Base-by-base conservation (phyloP, 495 filamentous ascomycete genomes). In the Rusavskia elegans region DNA sequence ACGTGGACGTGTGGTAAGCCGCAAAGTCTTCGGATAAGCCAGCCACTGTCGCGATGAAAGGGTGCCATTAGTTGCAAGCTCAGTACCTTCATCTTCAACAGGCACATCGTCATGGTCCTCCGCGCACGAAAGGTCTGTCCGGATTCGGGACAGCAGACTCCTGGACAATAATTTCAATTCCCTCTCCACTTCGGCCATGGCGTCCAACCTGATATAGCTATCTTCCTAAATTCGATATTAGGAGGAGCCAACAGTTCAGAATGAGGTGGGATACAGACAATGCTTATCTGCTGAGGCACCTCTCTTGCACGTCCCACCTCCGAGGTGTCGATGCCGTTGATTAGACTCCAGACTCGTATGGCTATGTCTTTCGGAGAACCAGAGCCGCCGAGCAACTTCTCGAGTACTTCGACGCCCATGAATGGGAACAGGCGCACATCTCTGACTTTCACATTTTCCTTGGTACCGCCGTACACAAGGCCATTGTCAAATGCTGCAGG, bases 261-360 rank as follows among this genome's bases (percentile, higher is more conserved):
- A 13, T 6, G 13, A 20, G 3, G 8, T 45, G 8, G n/a, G 37
- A 3, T 39, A 54, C 57, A 44, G 23, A 59, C 57, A 54, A 97
- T 93, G 64, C 85, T 89, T 63, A 97, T 95, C 63, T 95, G 89
- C 13, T 79, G 80, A 0, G 90, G 90, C 14, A 94, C 64, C 38
- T 78, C 79, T 57, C 79, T 76, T 2, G 81, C 84, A 55, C 80
- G 73, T 19, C 76, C 72, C 17, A 97, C 87, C 40, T 84, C 80
- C 8, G 75, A 69, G 51, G 68, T 65, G 52, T 76, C 74, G 48
- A 73, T 67, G 35, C 71, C 68, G 80, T 95, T 82, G 73, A 98
- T 74, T 75, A 96, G 70, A 69, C 79, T 59, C 78, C 92, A 77
- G 71, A 94, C 68, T 54, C 79, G 82, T 38, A 59, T 56, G 0